These are phyloP conservation scores for Rhodosporidiobolus odoratus DNA, from an alignment of 768 basidiomycete species.

Conservation along the genomic window DNA sequence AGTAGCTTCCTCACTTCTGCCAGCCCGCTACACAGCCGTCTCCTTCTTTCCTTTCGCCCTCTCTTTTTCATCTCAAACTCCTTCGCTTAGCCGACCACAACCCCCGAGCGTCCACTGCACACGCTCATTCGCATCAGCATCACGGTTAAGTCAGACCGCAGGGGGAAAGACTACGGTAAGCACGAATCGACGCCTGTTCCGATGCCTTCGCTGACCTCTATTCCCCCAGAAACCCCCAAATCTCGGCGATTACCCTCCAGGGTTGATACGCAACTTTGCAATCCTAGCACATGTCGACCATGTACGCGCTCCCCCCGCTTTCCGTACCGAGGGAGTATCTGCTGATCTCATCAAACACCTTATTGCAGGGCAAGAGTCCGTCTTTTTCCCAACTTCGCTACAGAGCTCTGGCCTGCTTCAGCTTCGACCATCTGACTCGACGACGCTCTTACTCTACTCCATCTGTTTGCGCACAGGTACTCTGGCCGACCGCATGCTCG, in stretches of 20 bases:
- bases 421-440: no score
- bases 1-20: no score
- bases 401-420: no score
- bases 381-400: not conserved
- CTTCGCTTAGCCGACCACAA: not conserved
- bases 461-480: conserved; percentile 6
- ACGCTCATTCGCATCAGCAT: not conserved
- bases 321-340: not conserved
- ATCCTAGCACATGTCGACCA: conserved; percentile 56
- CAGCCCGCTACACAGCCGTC: no score
- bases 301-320: conserved; percentile 49
- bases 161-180: not conserved
- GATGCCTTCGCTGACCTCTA: not conserved
- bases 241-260: conserved; percentile 47
- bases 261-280: conserved; percentile 44
- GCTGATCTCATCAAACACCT: not conserved
- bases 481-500: conserved; percentile 41
- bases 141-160: not conserved
- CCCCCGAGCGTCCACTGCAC: not conserved
- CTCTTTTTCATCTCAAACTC: no score
- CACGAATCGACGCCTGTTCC: not conserved
- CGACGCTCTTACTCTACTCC: not conserved
- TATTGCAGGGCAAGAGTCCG: not conserved
- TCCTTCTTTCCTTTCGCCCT: no score
- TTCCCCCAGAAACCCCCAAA: conserved; percentile 10